Evolutionary conservation across 345 rosid species (phyloP).

Genomic region (Garcia nutans): DNA sequence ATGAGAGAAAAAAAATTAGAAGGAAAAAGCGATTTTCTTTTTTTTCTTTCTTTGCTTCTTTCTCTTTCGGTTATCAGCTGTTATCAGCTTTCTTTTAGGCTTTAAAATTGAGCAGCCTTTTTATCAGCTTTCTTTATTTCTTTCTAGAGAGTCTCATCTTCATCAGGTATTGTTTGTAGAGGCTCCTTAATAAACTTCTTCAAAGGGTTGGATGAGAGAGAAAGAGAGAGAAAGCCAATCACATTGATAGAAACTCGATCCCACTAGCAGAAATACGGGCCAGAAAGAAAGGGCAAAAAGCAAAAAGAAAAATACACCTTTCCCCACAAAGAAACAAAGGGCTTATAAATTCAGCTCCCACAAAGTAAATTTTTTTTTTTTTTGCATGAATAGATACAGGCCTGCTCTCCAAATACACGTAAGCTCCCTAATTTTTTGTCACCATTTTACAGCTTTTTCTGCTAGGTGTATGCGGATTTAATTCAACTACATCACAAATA

Average conservation of each 20-base stretch:
- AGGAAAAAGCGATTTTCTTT: conserved; percentile 12
- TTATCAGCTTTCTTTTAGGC: conserved; percentile 19
- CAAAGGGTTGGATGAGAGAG: conserved; percentile 15
- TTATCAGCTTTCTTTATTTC: conserved; percentile 26
- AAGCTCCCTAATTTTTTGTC: conserved; percentile 16
- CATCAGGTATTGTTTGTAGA: conserved; percentile 32
- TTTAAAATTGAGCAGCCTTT: conserved; percentile 36
- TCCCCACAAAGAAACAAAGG: conserved; percentile 35
- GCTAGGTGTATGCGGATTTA: no score
- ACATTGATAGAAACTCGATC: conserved; percentile 37
- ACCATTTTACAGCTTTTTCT: background rate
- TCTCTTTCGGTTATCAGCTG: conserved; percentile 26
- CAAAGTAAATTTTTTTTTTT: conserved; percentile 1
- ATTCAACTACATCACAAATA: no score
- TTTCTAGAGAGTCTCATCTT: conserved; percentile 36
- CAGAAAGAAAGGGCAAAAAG: conserved; percentile 32
- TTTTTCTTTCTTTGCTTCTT: no score
- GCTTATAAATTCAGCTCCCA: conserved; percentile 37
- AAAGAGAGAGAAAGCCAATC: conserved; percentile 31
- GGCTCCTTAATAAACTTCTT: conserved; percentile 34
- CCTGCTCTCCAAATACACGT: conserved; percentile 24
- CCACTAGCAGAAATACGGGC: conserved; percentile 42
- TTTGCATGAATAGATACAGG: conserved; percentile 32
- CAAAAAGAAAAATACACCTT: no score
- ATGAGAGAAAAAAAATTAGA: background rate